Evolutionary conservation across 257 asterid species (phyloP).

Genomic region (Ligustrum vulgare): DNA sequence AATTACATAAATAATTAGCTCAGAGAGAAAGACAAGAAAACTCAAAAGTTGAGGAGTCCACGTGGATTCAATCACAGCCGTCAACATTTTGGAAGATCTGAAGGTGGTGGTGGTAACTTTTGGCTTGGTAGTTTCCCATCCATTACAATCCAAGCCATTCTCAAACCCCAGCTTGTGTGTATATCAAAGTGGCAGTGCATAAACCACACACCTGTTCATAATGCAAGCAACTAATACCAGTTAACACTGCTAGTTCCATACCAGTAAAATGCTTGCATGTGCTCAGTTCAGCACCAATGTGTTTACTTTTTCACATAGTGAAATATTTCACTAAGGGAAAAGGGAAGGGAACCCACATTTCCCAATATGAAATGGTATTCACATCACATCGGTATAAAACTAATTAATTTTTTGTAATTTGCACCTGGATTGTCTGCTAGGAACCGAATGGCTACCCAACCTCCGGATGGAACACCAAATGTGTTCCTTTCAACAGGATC

Average conservation of each 20-base stretch:
- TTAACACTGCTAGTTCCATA: neutral
- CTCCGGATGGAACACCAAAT: slow-evolving; percentile 64
- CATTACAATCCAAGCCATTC: slow-evolving; percentile 66
- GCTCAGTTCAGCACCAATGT: neutral
- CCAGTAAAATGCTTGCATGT: neutral
- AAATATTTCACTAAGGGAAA: neutral
- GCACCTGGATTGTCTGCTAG: slow-evolving; percentile 68
- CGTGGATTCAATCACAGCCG: slow-evolving; percentile 7
- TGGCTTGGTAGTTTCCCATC: slow-evolving; percentile 55
- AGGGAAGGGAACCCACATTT: neutral
- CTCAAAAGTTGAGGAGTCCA: slow-evolving; percentile 13
- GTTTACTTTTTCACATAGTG: neutral
- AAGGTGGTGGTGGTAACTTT: slow-evolving; percentile 63
- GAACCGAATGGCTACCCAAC: slow-evolving; percentile 74
- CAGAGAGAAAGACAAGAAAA: slow-evolving; percentile 10
- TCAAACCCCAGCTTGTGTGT: slow-evolving; percentile 76
- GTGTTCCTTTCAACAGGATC: slow-evolving; percentile 77
- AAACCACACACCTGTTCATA: slow-evolving; percentile 59
- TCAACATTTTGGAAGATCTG: slow-evolving; percentile 72
- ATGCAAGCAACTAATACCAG: slow-evolving; percentile 5
- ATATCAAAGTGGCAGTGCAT: slow-evolving; percentile 74
- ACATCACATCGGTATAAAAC: neutral
- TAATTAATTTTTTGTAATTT: neutral
- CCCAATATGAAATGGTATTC: neutral
- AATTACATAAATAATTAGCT: neutral